These are phyloP conservation scores for Pseudonitzschia pungens DNA, from an alignment of 108 stramenopile species.

Conservation along the genomic window DNA sequence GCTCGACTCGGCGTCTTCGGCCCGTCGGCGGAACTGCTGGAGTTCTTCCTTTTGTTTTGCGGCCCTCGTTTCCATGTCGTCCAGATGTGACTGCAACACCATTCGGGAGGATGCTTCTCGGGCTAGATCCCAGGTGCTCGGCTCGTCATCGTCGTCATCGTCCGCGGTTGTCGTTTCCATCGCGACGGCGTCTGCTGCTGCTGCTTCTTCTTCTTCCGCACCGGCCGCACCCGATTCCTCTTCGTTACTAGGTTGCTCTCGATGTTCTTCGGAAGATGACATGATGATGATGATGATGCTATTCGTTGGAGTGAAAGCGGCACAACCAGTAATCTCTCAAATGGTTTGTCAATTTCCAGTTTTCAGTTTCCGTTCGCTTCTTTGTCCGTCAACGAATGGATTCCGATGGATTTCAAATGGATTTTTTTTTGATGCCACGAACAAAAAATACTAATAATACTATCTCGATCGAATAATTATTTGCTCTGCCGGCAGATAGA, in stretches of 20 bases:
- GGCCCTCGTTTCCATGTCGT: slow-evolving; percentile 25
- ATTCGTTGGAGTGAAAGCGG: neutral
- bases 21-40: neutral
- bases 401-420: too few species aligned
- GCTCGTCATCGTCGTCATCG: neutral
- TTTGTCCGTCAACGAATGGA: too few species aligned
- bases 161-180: slow-evolving; percentile 7
- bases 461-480: too few species aligned
- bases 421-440: too few species aligned
- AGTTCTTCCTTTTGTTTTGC: slow-evolving; percentile 29
- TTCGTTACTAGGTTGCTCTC: neutral
- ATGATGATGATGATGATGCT: neutral
- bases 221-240: neutral
- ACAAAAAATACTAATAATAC: too few species aligned
- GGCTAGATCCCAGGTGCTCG: slow-evolving; percentile 25
- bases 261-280: slow-evolving; percentile 5
- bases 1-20: slow-evolving; percentile 5
- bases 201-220: neutral
- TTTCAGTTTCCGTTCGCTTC: too few species aligned
- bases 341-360: too few species aligned
- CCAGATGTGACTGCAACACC: slow-evolving; percentile 26
- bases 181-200: neutral
- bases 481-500: too few species aligned
- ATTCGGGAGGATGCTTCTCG: slow-evolving; percentile 23
- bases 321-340: too few species aligned